Percentiles rank a stretch among this genome's conserved stretches.
These are phyloP conservation scores for Salmacisia buchloeana DNA, from an alignment of 1,284 basidiomycete species.

Conservation along the genomic window DNA sequence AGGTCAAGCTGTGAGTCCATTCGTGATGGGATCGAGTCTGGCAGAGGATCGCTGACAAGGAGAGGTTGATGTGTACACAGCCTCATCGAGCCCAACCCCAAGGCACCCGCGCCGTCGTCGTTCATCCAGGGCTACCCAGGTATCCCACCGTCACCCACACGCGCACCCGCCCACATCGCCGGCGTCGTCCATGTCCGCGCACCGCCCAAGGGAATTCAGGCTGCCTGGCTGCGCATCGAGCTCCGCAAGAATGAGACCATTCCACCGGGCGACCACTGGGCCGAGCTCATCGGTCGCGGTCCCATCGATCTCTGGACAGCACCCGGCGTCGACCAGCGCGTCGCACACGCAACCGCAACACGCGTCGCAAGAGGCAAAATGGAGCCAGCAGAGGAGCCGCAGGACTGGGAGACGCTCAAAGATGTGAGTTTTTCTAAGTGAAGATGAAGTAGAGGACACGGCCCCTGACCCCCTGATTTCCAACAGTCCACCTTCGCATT, in stretches of 20 bases:
- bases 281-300: conserved; percentile 43
- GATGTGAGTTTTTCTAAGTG: neutral
- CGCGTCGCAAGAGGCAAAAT: neutral
- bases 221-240: conserved; percentile 46
- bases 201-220: conserved; percentile 39
- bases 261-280: conserved; percentile 44
- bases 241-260: conserved; percentile 46
- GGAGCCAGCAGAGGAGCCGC: neutral
- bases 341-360: neutral
- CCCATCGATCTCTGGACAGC: conserved; percentile 46
- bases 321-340: conserved; percentile 6
- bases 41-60: too few relatives aligned
- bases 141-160: conserved; percentile 29
- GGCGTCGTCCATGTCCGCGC: conserved; percentile 41
- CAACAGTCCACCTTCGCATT: conserved; percentile 32
- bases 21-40: neutral
- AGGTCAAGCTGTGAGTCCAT: conserved; percentile 3
- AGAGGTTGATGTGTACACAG: neutral
- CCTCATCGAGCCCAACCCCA: neutral
- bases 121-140: conserved; percentile 48
- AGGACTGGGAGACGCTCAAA: neutral
- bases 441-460: neutral
- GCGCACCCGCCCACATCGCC: conserved; percentile 41
- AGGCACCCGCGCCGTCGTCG: neutral
- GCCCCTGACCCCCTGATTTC: neutral